Evolutionary conservation across 768 basidiomycete genomes (phyloP), one percentile per base, ranked within the genome.

Genomic region (Pleurotus eryngii): DNA sequence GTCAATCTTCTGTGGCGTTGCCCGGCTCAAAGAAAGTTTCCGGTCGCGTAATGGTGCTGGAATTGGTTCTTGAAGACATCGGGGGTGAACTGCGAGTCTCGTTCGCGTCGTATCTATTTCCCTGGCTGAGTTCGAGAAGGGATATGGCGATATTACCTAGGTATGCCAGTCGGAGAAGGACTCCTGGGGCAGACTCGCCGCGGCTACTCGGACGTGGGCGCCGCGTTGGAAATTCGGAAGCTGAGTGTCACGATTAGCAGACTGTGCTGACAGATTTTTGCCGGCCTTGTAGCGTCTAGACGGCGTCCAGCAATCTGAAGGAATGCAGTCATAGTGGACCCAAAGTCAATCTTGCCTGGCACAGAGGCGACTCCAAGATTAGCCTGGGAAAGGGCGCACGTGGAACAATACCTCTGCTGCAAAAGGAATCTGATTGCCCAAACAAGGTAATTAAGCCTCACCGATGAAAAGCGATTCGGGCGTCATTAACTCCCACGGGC

Each of bases 1-100:
- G 37, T 35, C 39, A 20, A 53, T 53, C 51, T 53, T 53, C 51
- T 53, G 51, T 53, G 51, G 51, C 51, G 51, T 40, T 37, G 18
- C 3, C 17, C 18, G 30, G 38, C 18, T 53, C 51, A 53, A 39
- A 53, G 18, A 53, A 53, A 39, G 51, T 53, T 53, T 27, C 18
- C 38, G 26, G 22, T 22, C n/a, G 38, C 14, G 20, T 15, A 27
- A 48, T 15, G 27, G 27, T 48, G 20, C 27, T 48, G 47, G 47
- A 27, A 38, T 50, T 50, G 49, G 49, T 35, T 35, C 30, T 35
- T 35, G 30, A 35, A 8, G 30, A 35, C 11, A 35, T 35, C 30
- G 9, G 9, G 30, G 30, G 30, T 35, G 30, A 35, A 9, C 30
- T 35, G 30, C 11, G 30, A 22, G 43, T 45, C 20, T 22, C 20